These are phyloP conservation scores for Pythium aquatile DNA, from an alignment of 352 stramenopile genomes.

Conservation along the genomic window DNA sequence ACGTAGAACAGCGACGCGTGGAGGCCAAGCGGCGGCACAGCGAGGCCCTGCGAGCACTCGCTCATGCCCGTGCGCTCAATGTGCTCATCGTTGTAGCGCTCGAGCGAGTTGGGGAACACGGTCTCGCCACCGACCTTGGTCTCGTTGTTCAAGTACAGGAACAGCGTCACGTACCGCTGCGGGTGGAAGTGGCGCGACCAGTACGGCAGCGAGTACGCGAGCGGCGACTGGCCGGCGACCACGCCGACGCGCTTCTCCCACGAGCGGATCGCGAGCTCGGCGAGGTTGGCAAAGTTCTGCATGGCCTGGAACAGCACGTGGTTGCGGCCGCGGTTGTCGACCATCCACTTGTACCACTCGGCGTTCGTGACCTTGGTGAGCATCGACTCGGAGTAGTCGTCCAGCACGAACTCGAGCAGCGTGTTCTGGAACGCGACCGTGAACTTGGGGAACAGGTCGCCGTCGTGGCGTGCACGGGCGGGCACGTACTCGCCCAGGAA, in stretches of 20 bases:
- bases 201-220: slow-evolving; percentile 62
- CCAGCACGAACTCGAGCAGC: slow-evolving; percentile 59
- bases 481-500: slow-evolving; percentile 57
- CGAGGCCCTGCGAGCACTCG: slow-evolving; percentile 76
- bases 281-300: slow-evolving; percentile 54
- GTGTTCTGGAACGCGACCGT: slow-evolving; percentile 61
- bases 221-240: background rate
- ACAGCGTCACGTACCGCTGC: slow-evolving; percentile 96
- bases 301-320: slow-evolving; percentile 68
- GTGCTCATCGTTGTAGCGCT: slow-evolving; percentile 62
- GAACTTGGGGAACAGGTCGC: slow-evolving; percentile 64
- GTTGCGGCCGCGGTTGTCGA: slow-evolving; percentile 54
- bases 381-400: slow-evolving; percentile 58
- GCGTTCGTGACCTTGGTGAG: slow-evolving; percentile 55
- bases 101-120: slow-evolving; percentile 93
- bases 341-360: slow-evolving; percentile 78
- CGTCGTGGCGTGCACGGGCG: slow-evolving; percentile 37
- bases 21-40: slow-evolving; percentile 64
- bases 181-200: slow-evolving; percentile 79
- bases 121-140: slow-evolving; percentile 94
- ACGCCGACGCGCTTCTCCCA: slow-evolving; percentile 57
- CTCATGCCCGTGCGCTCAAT: slow-evolving; percentile 78
- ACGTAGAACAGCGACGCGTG: slow-evolving; percentile 85
- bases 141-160: slow-evolving; percentile 97
- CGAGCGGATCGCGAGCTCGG: slow-evolving; percentile 60